Conservation (phyloP, 805 yeast genomes). For the Cyberlindnera maritima region DNA sequence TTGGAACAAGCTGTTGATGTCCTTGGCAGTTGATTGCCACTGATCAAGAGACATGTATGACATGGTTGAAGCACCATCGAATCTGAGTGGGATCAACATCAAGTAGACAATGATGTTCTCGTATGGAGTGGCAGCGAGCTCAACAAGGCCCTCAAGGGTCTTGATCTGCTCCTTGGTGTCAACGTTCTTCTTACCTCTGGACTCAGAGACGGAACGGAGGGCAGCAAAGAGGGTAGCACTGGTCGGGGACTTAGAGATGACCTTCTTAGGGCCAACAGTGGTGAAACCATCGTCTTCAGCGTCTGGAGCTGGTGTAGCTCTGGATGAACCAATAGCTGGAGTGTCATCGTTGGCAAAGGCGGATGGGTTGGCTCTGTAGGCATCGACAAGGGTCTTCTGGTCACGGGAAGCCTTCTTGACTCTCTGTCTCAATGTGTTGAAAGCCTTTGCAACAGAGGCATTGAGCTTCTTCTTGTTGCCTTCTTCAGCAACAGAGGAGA, state of each 20-base stretch:
- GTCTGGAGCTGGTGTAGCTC: conserved; percentile 29
- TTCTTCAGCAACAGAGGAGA: conserved; percentile 47
- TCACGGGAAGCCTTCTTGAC: conserved; percentile 78
- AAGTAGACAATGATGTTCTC: conserved; percentile 77
- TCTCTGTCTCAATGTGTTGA: conserved; percentile 85
- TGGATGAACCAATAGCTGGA: conserved; percentile 11
- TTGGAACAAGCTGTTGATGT: conserved; percentile 59
- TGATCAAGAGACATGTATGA: conserved; percentile 73
- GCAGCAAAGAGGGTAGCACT: conserved; percentile 57
- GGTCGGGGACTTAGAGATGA: conserved; percentile 25
- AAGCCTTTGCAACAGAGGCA: conserved; percentile 80
- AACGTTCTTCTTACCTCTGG: conserved; percentile 94
- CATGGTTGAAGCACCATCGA: conserved; percentile 70
- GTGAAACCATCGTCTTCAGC: conserved; percentile 23
- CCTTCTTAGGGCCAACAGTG: conserved; percentile 19
- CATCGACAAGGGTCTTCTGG: conserved; percentile 53
- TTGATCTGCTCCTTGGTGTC: conserved; percentile 78
- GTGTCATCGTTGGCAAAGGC: conserved; percentile 57
- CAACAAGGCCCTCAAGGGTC: conserved; percentile 59
- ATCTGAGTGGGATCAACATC: conserved; percentile 82
- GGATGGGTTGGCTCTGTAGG: conserved; percentile 69
- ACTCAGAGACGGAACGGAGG: conserved; percentile 72
- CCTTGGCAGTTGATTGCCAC: conserved; percentile 71
- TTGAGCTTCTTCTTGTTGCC: conserved; percentile 63
- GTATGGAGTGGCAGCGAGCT: conserved; percentile 54